Conservation (phyloP, 441 rosid species). For the Euphorbia schlechtendalii region DNA sequence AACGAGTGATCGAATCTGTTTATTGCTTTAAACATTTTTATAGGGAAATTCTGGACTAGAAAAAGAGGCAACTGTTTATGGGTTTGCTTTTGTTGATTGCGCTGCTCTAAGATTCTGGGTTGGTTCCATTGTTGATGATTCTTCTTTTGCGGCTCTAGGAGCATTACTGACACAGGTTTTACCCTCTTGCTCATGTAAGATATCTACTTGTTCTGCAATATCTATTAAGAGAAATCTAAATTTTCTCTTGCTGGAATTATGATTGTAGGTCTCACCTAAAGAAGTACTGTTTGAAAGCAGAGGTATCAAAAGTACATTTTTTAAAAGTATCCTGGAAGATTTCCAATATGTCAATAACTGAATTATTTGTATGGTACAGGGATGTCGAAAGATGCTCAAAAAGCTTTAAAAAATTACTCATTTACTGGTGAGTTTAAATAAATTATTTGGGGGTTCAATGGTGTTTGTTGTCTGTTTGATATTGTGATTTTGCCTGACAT, state of each 20-base stretch:
- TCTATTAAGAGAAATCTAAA: slow-evolving; percentile 10
- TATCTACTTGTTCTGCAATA: slow-evolving; percentile 9
- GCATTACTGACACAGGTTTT: slow-evolving; percentile 91
- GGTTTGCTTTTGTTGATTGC: slow-evolving; percentile 97
- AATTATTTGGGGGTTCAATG: neutral
- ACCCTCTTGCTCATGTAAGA: slow-evolving; percentile 7
- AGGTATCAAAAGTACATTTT: no score
- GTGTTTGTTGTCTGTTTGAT: neutral
- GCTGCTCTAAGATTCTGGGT: slow-evolving; percentile 89
- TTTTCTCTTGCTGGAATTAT: slow-evolving; percentile 14
- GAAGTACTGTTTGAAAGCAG: slow-evolving; percentile 78
- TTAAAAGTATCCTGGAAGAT: slow-evolving; percentile 2
- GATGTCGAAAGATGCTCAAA: slow-evolving; percentile 71
- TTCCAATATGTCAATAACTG: slow-evolving; percentile 10
- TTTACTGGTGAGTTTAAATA: slow-evolving; percentile 44
- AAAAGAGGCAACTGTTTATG: slow-evolving; percentile 52
- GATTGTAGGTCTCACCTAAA: slow-evolving; percentile 80
- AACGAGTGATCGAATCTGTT: slow-evolving; percentile 7
- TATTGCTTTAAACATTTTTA: no score
- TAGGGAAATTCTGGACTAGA: slow-evolving; percentile 48
- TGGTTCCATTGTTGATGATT: slow-evolving; percentile 73
- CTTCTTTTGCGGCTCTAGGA: slow-evolving; percentile 81
- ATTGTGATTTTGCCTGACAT: neutral
- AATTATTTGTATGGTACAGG: slow-evolving; percentile 43
- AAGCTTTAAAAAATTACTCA: slow-evolving; percentile 74